Base-by-base conservation (phyloP, 768 basidiomycete genomes). In the Grammothele lineata region DNA sequence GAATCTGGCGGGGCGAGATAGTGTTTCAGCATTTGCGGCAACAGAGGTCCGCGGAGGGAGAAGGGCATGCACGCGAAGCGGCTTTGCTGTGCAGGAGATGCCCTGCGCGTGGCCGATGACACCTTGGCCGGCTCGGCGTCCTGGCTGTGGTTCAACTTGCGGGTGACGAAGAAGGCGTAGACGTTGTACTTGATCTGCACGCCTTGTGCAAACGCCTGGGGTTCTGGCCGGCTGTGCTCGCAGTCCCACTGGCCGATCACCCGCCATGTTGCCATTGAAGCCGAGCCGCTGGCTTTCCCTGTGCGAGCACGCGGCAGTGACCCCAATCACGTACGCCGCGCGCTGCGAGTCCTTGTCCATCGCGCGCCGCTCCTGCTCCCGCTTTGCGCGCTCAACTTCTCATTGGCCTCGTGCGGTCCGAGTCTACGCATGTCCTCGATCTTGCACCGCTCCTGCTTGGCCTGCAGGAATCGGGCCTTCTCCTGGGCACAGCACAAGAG, bases 401-500 rank as follows among this genome's bases (percentile, higher is more conserved):
- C 71, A 69, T 40, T 62, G 59, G 35, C 63, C 49, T 74, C 74
- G 41, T 69, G 69, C 36, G 74, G 73, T 49, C 74, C 68, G 40
- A 57, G 62, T 50, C 63, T 66, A 36, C 74, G 70, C 56, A 75
- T 72, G 34, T 72, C 76, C 27, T 72, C 72, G 42, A 62, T 46
- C 24, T 47, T 44, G 18, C 58, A 49, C 17, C 56, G 50, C 54
- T 59, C 64, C 41, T 62, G 58, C 54, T 77, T 77, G 26, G 71
- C 71, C 54, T 76, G 75, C 39, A 87, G 68, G 56, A 87, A 85
- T 36, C 65, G 75, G 36, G 80, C 81, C 68, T 85, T 85, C 65
- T 85, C 80, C 63, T 83, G 35, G n/a, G n/a, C n/a, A n/a, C n/a
- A n/a, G n/a, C n/a, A n/a, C n/a, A n/a, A n/a, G n/a, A n/a, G n/a